Conservation (phyloP, 2,329 filamentous ascomycete species). For the Penicillium digitatum region DNA sequence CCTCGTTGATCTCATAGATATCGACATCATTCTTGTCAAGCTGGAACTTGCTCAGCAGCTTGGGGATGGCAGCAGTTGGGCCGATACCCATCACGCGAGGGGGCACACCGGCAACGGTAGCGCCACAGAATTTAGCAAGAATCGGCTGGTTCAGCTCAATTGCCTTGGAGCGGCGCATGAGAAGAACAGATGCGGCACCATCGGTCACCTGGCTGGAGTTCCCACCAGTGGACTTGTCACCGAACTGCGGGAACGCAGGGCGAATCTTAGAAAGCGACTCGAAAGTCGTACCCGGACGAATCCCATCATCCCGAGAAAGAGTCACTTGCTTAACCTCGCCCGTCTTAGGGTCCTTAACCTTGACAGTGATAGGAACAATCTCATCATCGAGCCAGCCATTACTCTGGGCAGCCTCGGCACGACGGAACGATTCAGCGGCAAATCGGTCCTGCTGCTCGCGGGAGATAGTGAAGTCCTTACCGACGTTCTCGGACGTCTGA, state of each 20-base stretch:
- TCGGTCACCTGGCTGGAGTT: slow-evolving; percentile 96
- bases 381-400: slow-evolving; percentile 89
- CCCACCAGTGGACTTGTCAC: slow-evolving; percentile 79
- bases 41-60: slow-evolving; percentile 77
- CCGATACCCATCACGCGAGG: slow-evolving; percentile 94
- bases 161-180: slow-evolving; percentile 93
- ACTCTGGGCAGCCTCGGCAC: slow-evolving; percentile 87
- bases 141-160: slow-evolving; percentile 84
- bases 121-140: slow-evolving; percentile 88
- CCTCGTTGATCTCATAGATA: slow-evolving; percentile 92
- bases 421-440: slow-evolving; percentile 79
- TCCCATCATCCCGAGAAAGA: slow-evolving; percentile 82
- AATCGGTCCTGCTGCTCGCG: slow-evolving; percentile 79
- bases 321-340: slow-evolving; percentile 74
- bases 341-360: slow-evolving; percentile 76
- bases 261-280: slow-evolving; percentile 81
- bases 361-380: slow-evolving; percentile 81
- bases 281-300: slow-evolving; percentile 81
- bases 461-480: slow-evolving; percentile 78
- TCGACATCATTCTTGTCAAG: slow-evolving; percentile 79
- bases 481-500: slow-evolving; percentile 95
- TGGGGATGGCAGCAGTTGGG: slow-evolving; percentile 60
- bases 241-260: slow-evolving; percentile 85
- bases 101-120: slow-evolving; percentile 82
- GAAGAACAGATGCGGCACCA: slow-evolving; percentile 78